These are phyloP conservation scores for Poa annua DNA, from an alignment of 176 grass and related monocot species.

Conservation along the genomic window DNA sequence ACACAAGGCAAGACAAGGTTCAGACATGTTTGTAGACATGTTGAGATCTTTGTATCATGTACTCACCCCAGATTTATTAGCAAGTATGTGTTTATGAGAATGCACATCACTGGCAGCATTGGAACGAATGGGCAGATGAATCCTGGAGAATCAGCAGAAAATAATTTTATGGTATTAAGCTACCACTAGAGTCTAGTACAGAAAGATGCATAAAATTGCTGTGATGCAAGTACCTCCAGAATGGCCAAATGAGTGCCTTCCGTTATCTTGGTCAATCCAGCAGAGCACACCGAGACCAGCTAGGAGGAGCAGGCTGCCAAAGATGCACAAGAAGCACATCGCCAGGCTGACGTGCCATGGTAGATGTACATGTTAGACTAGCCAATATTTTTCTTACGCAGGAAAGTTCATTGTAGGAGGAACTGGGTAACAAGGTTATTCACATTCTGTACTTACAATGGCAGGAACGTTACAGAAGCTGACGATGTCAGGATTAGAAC, in stretches of 20 bases:
- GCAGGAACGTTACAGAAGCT: constrained; percentile 69
- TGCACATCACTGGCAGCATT: constrained; percentile 70
- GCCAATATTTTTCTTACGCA: background rate
- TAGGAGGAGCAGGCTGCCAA: constrained; percentile 68
- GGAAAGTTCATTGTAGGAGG: background rate
- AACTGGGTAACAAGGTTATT: background rate
- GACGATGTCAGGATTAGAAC: constrained; percentile 74
- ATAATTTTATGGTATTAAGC: background rate
- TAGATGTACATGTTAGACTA: constrained; percentile 10
- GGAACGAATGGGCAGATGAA: constrained; percentile 81
- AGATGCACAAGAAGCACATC: constrained; percentile 40
- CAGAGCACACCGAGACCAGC: constrained; percentile 54
- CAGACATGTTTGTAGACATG: background rate
- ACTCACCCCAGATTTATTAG: constrained; percentile 76
- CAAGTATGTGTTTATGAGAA: constrained; percentile 79
- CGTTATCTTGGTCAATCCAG: constrained; percentile 78
- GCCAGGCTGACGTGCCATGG: constrained; percentile 37
- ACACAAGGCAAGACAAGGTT: constrained; percentile 4
- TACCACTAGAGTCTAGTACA: background rate
- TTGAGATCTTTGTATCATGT: background rate
- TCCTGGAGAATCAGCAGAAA: constrained; percentile 46
- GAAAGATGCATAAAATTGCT: background rate
- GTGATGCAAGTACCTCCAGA: constrained; percentile 60
- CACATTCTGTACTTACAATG: constrained; percentile 56
- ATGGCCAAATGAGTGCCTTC: constrained; percentile 72